These are phyloP conservation scores for Theobroma grandiflorum DNA, from an alignment of 441 rosid genomes.

Conservation along the genomic window DNA sequence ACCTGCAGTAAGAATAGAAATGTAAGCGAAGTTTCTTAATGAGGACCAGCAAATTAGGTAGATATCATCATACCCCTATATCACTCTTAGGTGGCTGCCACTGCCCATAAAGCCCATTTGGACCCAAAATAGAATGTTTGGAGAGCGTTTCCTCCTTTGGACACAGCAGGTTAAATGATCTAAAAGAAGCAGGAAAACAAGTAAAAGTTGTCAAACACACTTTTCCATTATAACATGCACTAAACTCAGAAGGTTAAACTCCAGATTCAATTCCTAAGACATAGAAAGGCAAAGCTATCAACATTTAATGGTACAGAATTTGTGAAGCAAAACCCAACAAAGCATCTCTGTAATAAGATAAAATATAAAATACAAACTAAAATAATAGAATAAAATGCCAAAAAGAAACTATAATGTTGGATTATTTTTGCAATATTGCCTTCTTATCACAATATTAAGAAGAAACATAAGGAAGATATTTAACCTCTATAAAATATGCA, in stretches of 20 bases:
- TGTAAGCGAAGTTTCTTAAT: conserved; percentile 34
- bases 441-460: neutral
- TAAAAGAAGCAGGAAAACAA: conserved; percentile 41
- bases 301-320: conserved; percentile 10
- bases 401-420: neutral
- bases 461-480: neutral
- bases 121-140: conserved; percentile 92
- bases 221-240: conserved; percentile 8
- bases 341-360: neutral
- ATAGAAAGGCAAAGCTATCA: neutral
- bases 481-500: neutral
- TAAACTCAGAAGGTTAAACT: neutral
- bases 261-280: neutral
- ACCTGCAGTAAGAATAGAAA: conserved; percentile 55
- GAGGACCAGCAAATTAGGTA: conserved; percentile 28
- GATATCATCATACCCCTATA: conserved; percentile 55
- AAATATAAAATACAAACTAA: conserved; percentile 4
- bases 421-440: neutral
- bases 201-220: conserved; percentile 29
- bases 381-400: neutral
- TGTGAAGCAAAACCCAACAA: neutral
- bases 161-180: conserved; percentile 65
- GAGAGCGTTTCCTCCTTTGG: conserved; percentile 92
- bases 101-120: conserved; percentile 79
- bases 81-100: conserved; percentile 83